These are phyloP conservation scores for Dipteronia dyeriana DNA, from an alignment of 345 rosid genomes.

Conservation along the genomic window DNA sequence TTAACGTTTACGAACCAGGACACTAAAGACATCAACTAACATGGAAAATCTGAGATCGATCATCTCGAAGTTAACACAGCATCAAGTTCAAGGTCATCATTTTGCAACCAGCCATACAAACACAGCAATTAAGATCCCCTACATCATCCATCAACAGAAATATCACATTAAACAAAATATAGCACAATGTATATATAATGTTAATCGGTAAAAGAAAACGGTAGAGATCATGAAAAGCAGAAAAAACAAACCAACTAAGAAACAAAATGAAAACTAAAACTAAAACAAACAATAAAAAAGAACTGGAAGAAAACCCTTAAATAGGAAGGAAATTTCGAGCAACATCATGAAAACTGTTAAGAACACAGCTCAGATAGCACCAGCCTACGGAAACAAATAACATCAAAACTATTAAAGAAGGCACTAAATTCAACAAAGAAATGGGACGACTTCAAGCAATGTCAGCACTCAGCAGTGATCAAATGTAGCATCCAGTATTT, in stretches of 20 bases:
- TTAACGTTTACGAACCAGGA: background rate
- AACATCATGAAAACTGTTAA: background rate
- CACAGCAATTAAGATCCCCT: conserved; percentile 11
- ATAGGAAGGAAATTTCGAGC: background rate
- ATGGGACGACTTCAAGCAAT: background rate
- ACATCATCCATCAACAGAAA: conserved; percentile 14
- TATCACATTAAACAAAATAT: background rate
- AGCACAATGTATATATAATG: background rate
- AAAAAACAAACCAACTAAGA: background rate
- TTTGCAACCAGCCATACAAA: conserved; percentile 13
- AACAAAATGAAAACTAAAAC: background rate
- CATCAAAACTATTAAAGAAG: conserved; percentile 5
- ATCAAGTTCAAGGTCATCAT: conserved; percentile 15
- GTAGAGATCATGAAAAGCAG: background rate
- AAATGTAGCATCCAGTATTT: conserved; percentile 7
- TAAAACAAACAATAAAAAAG: too few species aligned
- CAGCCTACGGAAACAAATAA: background rate
- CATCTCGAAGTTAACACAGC: background rate
- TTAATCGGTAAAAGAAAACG: background rate
- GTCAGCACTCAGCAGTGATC: background rate
- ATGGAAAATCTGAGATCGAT: background rate
- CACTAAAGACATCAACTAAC: background rate
- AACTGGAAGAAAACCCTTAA: background rate
- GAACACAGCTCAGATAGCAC: background rate
- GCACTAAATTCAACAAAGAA: conserved; percentile 4